Evolutionary conservation across 176 grass and related monocot genomes (phyloP).

Genomic region (Triticum timopheevii): DNA sequence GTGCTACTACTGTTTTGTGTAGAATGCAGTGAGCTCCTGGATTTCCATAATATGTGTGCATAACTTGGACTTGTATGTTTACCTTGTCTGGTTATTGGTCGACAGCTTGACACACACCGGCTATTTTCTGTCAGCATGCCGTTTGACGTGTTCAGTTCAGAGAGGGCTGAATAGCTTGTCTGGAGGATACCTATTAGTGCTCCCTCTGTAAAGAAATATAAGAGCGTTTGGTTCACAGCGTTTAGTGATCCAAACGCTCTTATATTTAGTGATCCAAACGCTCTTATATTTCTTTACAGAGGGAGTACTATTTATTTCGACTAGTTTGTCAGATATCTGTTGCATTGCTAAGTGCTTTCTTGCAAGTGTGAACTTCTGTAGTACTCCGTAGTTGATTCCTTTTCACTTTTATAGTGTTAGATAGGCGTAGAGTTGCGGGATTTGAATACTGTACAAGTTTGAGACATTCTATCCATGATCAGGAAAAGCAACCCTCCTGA

Average conservation of each 20-base stretch:
- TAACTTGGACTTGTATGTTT: conserved; percentile 9
- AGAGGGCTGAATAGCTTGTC: background rate
- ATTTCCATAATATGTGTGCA: background rate
- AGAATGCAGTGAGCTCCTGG: background rate
- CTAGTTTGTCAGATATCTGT: background rate
- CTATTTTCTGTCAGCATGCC: background rate
- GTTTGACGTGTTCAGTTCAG: background rate
- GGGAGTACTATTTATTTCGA: background rate
- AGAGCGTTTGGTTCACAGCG: too few species aligned
- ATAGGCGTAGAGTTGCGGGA: background rate
- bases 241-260: too few species aligned
- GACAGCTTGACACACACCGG: background rate
- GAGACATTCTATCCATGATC: background rate
- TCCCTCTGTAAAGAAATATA: too few species aligned
- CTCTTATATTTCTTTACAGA: too few species aligned
- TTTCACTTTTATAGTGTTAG: background rate
- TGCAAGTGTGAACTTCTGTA: background rate
- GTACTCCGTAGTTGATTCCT: background rate
- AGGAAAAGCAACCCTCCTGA: background rate
- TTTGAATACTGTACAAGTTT: background rate
- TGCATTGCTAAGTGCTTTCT: conserved; percentile 20
- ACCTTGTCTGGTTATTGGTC: background rate
- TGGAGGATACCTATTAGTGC: background rate
- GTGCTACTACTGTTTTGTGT: background rate
- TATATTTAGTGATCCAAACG: too few species aligned